Base-by-base conservation (phyloP, 1,139 yeast species). In the Sugiyamaella paludigena region DNA sequence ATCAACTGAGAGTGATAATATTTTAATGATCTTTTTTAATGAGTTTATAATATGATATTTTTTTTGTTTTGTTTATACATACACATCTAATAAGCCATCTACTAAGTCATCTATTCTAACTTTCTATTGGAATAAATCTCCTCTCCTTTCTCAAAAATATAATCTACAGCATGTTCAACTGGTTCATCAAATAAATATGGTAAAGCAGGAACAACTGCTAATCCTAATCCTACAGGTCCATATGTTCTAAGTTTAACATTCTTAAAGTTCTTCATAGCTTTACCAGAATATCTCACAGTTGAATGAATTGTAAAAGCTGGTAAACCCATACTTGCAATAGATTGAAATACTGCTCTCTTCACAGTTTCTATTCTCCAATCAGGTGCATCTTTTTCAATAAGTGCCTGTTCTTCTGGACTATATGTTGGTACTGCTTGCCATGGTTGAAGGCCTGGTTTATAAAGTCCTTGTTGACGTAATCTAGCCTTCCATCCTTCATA, bases 261-360 rank as follows among this genome's bases (percentile, higher is more conserved):
- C 58, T 78, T 77, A 64, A 80, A 77, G 53, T 73, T 71, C 47
- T 68, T 66, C 52, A 78, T 59, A 36, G 82, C 67, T 29, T 67
- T 58, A 2, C 87, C 82, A 1, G 89, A 79, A 63, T 84, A 84
- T 59, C 84, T 75, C 40, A 87, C 95, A 1, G 88, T 77, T 36
- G 85, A 76, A 65, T 87, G 95, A 60, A 87, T 87, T 4, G 95
- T 87, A 65, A 86, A 81, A 1, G 95, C 95, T 4, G 95, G 95
- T 46, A 87, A 74, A 10, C 87, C 94, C 95, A 87, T 87, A 36
- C 88, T 81, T 1, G 95, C 95, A 57, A 87, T 72, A 56, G 86
- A 76, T 67, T 87, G 95, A 72, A 87, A 87, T 36, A 86, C 62
- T 6, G 87, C 91, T 63, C 95, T 76, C 65, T 87, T 83, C 44